Percentiles rank a stretch among this genome's conserved stretches.
Conservation (phyloP, 371 early-diverging fungal genomes). For the Lichtheimia hyalospora region DNA sequence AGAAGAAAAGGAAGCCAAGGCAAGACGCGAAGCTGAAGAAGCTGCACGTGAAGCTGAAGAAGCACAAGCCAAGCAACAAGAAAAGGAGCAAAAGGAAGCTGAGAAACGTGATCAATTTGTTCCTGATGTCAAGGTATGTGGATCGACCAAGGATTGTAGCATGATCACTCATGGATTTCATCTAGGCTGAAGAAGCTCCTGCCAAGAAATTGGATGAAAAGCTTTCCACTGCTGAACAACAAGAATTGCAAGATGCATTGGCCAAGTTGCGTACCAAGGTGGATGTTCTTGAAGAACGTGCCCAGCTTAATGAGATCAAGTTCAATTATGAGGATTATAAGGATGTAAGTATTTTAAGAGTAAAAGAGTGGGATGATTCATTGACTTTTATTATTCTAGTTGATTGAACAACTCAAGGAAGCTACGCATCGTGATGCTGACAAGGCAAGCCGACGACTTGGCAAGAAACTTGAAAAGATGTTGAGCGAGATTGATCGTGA, state of each 20-base stretch:
- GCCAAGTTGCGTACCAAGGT: conserved; percentile 63
- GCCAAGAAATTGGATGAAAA: conserved; percentile 36
- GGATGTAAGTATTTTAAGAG: conserved; percentile 37
- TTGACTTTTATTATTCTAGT: conserved; percentile 13
- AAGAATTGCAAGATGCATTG: conserved; percentile 64
- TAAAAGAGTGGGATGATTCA: background rate
- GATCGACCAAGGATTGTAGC: background rate
- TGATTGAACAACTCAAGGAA: conserved; percentile 60
- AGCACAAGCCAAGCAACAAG: conserved; percentile 29
- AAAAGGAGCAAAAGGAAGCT: conserved; percentile 40
- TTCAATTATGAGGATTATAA: conserved; percentile 66
- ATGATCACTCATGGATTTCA: background rate
- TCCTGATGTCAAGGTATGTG: conserved; percentile 18
- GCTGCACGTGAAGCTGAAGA: conserved; percentile 21
- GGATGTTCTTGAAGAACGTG: conserved; percentile 64
- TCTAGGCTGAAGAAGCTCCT: conserved; percentile 9
- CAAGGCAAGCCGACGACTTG: conserved; percentile 55
- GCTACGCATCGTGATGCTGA: conserved; percentile 55
- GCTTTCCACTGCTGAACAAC: conserved; percentile 63
- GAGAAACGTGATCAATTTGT: conserved; percentile 31
- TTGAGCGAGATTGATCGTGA: conserved; percentile 70
- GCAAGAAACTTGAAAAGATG: conserved; percentile 65
- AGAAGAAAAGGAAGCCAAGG: conserved; percentile 59
- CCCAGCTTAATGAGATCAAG: conserved; percentile 64
- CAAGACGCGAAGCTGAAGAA: conserved; percentile 38